These are phyloP conservation scores for Penicillium cinerascens DNA, from an alignment of 495 filamentous ascomycete genomes.

Conservation along the genomic window DNA sequence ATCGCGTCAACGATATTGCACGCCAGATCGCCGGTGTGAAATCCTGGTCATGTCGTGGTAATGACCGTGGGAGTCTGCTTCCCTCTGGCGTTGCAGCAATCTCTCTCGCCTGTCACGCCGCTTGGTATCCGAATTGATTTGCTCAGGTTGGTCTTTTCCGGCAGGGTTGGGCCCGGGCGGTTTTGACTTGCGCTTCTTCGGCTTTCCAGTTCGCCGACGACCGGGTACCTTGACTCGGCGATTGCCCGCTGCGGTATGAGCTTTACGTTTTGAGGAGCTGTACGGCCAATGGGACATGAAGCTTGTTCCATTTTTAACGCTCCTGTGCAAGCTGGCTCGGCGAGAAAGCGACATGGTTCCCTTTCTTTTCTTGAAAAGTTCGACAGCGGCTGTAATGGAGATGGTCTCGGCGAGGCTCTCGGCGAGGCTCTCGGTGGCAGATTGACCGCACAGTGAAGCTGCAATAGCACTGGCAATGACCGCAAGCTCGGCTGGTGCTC, in stretches of 20 bases:
- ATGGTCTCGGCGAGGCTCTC: slow-evolving; percentile 4
- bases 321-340: not conserved
- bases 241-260: not conserved
- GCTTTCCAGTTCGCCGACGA: slow-evolving; percentile 1
- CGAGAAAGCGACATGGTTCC: not conserved
- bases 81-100: slow-evolving; percentile 6
- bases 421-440: not conserved
- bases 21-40: slow-evolving; percentile 9
- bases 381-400: slow-evolving; percentile 12
- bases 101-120: slow-evolving; percentile 25
- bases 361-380: not conserved
- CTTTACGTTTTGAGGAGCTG: not conserved
- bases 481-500: not conserved
- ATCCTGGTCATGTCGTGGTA: slow-evolving; percentile 18
- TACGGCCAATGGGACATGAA: not conserved
- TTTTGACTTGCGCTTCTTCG: not conserved
- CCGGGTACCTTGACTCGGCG: not conserved
- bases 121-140: slow-evolving; percentile 26
- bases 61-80: slow-evolving; percentile 7
- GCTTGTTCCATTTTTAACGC: not conserved
- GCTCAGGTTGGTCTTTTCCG: slow-evolving; percentile 7
- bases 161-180: not conserved
- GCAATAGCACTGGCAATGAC: not conserved
- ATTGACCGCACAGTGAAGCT: not conserved
- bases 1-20: not conserved